Percentiles rank a stretch among this genome's conserved stretches.
phyloP scores from a whole-genome alignment of 2,329 filamentous ascomycete genomes.

The Cadophora gregata region DNA sequence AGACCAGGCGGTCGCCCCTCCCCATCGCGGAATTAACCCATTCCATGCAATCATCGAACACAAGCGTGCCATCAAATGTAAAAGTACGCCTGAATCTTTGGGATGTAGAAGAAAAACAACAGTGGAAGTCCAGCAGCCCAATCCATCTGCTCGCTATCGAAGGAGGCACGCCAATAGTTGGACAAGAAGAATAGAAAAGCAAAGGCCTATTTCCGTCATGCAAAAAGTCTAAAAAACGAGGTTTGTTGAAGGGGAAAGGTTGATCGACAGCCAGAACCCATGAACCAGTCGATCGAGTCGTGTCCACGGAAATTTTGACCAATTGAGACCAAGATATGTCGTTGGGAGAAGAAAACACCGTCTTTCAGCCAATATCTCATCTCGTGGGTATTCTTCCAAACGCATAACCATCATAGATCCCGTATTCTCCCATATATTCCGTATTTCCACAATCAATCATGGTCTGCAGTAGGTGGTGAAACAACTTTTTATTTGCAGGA shows the following conservation, averaged over 20 bases:
- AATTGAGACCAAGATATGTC: constrained; percentile 35
- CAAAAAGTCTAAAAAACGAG: constrained; percentile 44
- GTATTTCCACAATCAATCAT: constrained; percentile 41
- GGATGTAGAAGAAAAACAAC: constrained; percentile 41
- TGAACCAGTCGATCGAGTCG: constrained; percentile 35
- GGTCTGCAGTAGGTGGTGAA: constrained; percentile 36
- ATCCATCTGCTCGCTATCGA: constrained; percentile 40
- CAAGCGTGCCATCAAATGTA: constrained; percentile 43
- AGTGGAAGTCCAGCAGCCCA: constrained; percentile 43
- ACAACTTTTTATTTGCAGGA: constrained; percentile 40
- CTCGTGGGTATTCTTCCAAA: constrained; percentile 44
- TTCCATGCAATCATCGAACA: constrained; percentile 45
- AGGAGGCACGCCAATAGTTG: constrained; percentile 40
- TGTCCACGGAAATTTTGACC: constrained; percentile 32
- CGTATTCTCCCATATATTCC: constrained; percentile 39
- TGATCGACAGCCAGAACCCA: constrained; percentile 36
- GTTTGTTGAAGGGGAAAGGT: constrained; percentile 37
- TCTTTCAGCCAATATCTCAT: constrained; percentile 40
- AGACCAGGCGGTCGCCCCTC: constrained; percentile 40
- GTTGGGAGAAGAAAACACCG: constrained; percentile 37
- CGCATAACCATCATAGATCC: constrained; percentile 44
- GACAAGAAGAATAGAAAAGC: constrained; percentile 45
- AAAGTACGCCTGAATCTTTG: constrained; percentile 45
- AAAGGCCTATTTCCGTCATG: constrained; percentile 43
- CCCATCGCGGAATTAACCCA: constrained; percentile 42